Evolutionary conservation across 1,284 basidiomycete genomes (phyloP).

Genomic region (Malassezia pachydermatis): DNA sequence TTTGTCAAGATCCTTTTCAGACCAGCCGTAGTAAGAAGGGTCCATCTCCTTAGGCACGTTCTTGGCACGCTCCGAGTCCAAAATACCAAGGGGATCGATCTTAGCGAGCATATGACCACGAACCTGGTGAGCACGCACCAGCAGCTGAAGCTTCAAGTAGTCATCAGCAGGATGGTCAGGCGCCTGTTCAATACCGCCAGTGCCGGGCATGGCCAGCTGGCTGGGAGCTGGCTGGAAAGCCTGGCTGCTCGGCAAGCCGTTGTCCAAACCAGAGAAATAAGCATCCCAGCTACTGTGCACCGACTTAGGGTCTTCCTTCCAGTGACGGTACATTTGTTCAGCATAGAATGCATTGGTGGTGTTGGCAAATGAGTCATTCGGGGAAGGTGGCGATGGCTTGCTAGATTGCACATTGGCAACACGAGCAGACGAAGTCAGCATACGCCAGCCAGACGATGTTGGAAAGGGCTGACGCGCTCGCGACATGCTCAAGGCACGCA

Average conservation of each 20-base stretch:
- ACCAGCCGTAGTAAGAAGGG: conserved; percentile 67
- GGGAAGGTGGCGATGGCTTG: conserved; percentile 23
- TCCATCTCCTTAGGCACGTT: conserved; percentile 39
- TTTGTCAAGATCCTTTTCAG: conserved; percentile 82
- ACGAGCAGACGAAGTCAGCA: neutral
- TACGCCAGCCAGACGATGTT: conserved; percentile 2
- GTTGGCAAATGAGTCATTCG: conserved; percentile 37
- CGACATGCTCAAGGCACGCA: conserved; percentile 2
- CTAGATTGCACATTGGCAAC: neutral
- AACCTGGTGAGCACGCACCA: conserved; percentile 89
- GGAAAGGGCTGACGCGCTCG: neutral
- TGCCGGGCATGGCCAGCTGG: conserved; percentile 54
- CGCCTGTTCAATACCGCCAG: conserved; percentile 59
- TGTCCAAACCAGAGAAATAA: conserved; percentile 88
- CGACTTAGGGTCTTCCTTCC: conserved; percentile 60
- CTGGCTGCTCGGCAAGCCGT: conserved; percentile 68
- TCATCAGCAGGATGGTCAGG: conserved; percentile 68
- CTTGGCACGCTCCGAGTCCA: conserved; percentile 67
- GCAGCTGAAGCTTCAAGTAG: conserved; percentile 62
- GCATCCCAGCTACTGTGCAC: conserved; percentile 91
- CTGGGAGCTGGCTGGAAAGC: conserved; percentile 77
- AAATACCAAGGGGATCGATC: conserved; percentile 86
- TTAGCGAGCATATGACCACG: conserved; percentile 93
- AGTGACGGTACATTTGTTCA: conserved; percentile 59
- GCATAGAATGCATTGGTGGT: conserved; percentile 89